Evolutionary conservation across 2,329 filamentous ascomycete species (phyloP).

Genomic region (Exophiala bonariae): DNA sequence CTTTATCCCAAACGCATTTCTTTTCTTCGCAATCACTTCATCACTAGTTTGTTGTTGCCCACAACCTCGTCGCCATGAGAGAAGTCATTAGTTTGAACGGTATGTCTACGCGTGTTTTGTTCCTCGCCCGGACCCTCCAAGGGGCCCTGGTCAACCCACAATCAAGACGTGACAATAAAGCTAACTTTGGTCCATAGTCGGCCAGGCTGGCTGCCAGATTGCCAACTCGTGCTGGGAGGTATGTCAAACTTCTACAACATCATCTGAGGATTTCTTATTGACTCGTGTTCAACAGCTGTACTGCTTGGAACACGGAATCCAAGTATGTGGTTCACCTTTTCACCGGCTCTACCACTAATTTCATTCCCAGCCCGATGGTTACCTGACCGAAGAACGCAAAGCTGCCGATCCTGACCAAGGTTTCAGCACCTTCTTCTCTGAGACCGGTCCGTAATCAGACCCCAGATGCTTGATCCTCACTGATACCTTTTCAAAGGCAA

Average conservation of each 20-base stretch:
- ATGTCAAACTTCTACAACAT: conserved; percentile 47
- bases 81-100: conserved; percentile 99
- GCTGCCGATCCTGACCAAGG: conserved; percentile 88
- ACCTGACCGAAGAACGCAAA: conserved; percentile 97
- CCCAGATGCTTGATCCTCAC: conserved; percentile 6
- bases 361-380: conserved; percentile 82
- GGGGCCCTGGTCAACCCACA: conserved; percentile 24
- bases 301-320: conserved; percentile 99
- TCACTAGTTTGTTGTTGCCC: conserved; percentile 7
- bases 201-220: conserved; percentile 99
- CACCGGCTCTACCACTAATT: conserved; percentile 20
- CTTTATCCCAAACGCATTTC: conserved; percentile 8
- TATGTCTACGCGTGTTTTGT: conserved; percentile 52
- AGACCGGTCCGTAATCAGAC: conserved; percentile 73
- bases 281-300: conserved; percentile 72
- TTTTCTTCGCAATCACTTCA: neutral
- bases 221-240: conserved; percentile 99
- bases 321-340: conserved; percentile 62
- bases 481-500: conserved; percentile 61
- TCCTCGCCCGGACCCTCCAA: conserved; percentile 16
- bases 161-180: conserved; percentile 30
- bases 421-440: conserved; percentile 99
- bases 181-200: conserved; percentile 73
- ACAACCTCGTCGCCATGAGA: conserved; percentile 69
- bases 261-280: conserved; percentile 17